Conservation (phyloP, 257 asterid species). For the Phtheirospermum japonicum region DNA sequence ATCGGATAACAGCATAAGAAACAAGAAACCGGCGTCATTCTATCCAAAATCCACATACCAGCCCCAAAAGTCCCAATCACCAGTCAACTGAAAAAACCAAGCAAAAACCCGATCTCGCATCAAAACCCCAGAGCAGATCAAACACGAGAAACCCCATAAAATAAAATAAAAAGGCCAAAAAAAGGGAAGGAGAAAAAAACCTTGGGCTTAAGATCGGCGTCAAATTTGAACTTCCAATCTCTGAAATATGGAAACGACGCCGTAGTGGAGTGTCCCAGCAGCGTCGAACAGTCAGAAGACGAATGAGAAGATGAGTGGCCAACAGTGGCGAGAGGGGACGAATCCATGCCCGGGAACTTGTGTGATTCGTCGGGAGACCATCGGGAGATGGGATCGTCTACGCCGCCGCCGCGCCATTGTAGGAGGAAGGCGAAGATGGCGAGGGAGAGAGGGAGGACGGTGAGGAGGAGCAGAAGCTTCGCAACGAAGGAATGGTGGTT, state of each 20-base stretch:
- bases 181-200: constrained; percentile 21
- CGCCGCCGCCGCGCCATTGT: constrained; percentile 85
- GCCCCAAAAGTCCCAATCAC: constrained; percentile 25
- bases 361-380: constrained; percentile 52
- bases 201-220: constrained; percentile 58
- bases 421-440: constrained; percentile 72
- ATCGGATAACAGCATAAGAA: background rate
- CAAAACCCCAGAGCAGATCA: constrained; percentile 27
- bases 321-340: constrained; percentile 45
- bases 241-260: constrained; percentile 49
- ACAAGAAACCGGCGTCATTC: constrained; percentile 9
- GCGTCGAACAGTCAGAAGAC: constrained; percentile 49
- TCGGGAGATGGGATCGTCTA: constrained; percentile 51
- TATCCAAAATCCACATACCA: constrained; percentile 18
- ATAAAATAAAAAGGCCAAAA: background rate
- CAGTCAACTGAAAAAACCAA: constrained; percentile 12
- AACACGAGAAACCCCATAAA: background rate
- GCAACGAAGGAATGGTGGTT: constrained; percentile 39
- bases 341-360: constrained; percentile 56
- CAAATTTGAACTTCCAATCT: constrained; percentile 47
- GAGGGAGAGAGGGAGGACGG: constrained; percentile 61
- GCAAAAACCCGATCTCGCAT: constrained; percentile 16
- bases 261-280: constrained; percentile 41
- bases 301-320: constrained; percentile 39
- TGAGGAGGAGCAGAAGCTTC: constrained; percentile 53